Percentiles rank a stretch among this genome's conserved stretches.
Evolutionary conservation across 768 basidiomycete genomes (phyloP).

Genomic region (Leccinum sublutescens): DNA sequence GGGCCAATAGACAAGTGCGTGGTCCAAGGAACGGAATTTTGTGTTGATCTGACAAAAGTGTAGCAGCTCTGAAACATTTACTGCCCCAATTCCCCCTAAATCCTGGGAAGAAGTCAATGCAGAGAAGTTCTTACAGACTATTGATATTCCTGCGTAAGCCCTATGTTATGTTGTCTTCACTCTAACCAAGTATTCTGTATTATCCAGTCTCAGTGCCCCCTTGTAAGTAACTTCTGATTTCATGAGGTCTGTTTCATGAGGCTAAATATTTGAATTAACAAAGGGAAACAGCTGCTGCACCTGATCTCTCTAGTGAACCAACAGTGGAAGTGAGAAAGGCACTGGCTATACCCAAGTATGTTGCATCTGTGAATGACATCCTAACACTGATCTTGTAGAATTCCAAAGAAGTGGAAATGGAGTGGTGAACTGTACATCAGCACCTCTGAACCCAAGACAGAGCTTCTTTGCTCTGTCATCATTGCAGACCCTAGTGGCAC

Average conservation of each 20-base stretch:
- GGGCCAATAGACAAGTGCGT: slow-evolving; percentile 17
- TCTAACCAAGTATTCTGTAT: neutral
- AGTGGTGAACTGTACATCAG: slow-evolving; percentile 51
- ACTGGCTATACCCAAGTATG: slow-evolving; percentile 27
- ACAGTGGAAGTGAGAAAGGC: slow-evolving; percentile 14
- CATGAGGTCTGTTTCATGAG: neutral
- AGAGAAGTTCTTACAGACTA: slow-evolving; percentile 27
- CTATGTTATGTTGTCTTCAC: neutral
- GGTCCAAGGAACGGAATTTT: neutral
- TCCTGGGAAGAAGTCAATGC: slow-evolving; percentile 19
- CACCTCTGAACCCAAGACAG: slow-evolving; percentile 34
- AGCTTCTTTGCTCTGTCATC: slow-evolving; percentile 48
- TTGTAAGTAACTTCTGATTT: slow-evolving; percentile 19
- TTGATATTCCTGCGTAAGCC: slow-evolving; percentile 29
- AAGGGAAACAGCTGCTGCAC: slow-evolving; percentile 17
- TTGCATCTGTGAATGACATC: neutral
- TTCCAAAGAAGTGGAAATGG: slow-evolving; percentile 66
- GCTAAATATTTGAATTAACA: neutral
- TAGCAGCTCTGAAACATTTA: slow-evolving; percentile 4
- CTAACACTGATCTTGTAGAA: slow-evolving; percentile 34
- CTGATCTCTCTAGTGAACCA: slow-evolving; percentile 7
- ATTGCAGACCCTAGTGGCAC: slow-evolving; percentile 47
- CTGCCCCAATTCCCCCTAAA: slow-evolving; percentile 18
- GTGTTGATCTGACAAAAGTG: neutral
- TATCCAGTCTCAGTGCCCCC: slow-evolving; percentile 23